Percentiles rank a stretch among this genome's conserved stretches.
phyloP scores from a whole-genome alignment of 1,284 basidiomycete species.

The Ganoderma resinaceum region DNA sequence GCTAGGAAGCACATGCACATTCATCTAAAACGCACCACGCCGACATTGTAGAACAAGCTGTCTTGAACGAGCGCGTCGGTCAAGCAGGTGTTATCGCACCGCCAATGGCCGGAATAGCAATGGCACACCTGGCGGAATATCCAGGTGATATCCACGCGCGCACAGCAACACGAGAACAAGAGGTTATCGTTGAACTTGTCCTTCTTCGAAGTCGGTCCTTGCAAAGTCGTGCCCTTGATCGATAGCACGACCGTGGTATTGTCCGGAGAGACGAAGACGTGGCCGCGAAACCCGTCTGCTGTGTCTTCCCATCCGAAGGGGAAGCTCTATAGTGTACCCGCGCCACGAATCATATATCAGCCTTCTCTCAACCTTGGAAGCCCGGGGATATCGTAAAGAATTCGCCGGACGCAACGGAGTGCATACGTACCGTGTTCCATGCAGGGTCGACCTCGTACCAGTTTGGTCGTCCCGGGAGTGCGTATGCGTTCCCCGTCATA shows the following conservation, averaged over 20 bases:
- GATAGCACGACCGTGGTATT: conserved; percentile 89
- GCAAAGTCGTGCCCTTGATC: conserved; percentile 92
- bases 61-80: conserved; percentile 87
- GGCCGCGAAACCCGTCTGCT: conserved; percentile 89
- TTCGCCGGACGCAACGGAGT: background rate
- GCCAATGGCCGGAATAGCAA: conserved; percentile 77
- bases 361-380: background rate
- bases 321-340: conserved; percentile 60
- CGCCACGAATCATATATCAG: conserved; percentile 1
- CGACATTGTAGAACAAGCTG: conserved; percentile 88
- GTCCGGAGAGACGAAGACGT: conserved; percentile 83
- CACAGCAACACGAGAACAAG: conserved; percentile 98
- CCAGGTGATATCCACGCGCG: conserved; percentile 92
- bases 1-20: background rate
- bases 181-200: conserved; percentile 98
- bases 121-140: conserved; percentile 82
- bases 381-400: background rate
- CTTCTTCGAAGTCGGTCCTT: conserved; percentile 86
- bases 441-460: conserved; percentile 85
- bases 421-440: conserved; percentile 74
- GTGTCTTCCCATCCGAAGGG: conserved; percentile 92
- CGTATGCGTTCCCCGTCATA: conserved; percentile 94
- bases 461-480: conserved; percentile 66
- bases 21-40: conserved; percentile 62
- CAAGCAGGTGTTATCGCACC: conserved; percentile 87